Evolutionary conservation across 176 grass and related monocot species (phyloP).

Genomic region (Cymbopogon citratus): DNA sequence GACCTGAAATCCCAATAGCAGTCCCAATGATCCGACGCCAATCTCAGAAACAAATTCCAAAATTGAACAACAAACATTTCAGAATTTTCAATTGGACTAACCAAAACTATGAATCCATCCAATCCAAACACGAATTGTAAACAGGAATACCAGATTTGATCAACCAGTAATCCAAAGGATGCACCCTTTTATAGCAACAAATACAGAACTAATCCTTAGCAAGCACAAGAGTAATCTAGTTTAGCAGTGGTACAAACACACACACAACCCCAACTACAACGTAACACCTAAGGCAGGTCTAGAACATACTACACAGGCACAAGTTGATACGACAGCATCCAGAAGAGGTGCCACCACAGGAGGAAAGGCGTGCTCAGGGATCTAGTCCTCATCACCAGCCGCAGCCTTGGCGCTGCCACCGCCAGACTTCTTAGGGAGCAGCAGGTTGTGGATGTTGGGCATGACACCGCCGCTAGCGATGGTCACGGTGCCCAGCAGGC

Average conservation of each 20-base stretch:
- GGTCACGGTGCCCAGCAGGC: constrained; percentile 84
- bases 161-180: neutral
- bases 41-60: neutral
- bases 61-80: neutral
- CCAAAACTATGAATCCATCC: neutral
- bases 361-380: no score
- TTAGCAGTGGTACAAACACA: constrained; percentile 11
- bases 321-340: neutral
- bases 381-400: constrained; percentile 61
- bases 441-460: constrained; percentile 99
- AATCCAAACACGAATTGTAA: neutral
- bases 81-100: neutral
- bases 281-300: constrained; percentile 23
- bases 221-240: neutral
- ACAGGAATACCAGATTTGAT: neutral
- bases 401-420: constrained; percentile 62
- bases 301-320: constrained; percentile 18
- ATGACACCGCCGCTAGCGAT: constrained; percentile 97
- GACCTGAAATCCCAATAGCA: no score
- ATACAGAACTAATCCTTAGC: constrained; percentile 26
- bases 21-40: no score
- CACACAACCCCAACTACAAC: neutral
- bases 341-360: neutral
- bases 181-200: constrained; percentile 2
- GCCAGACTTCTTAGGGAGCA: constrained; percentile 81